Evolutionary conservation across 108 stramenopile species (phyloP).

Genomic region (Thalassiosira profunda): DNA sequence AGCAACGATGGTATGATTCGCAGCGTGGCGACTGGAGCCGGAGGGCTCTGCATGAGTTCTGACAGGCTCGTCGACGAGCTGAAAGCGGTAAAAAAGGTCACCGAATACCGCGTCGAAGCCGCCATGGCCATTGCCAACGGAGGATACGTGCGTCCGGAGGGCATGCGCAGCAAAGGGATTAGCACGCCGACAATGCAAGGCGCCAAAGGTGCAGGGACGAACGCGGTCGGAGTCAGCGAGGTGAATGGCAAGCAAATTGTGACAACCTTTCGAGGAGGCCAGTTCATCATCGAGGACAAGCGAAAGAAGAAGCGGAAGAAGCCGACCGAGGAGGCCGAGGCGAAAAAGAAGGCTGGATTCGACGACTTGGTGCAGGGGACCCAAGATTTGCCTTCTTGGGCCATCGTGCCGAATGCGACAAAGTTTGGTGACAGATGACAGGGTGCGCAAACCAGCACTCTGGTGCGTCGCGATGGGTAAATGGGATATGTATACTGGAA

Average conservation of each 20-base stretch:
- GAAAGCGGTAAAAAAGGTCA: slow-evolving; percentile 76
- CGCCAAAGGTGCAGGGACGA: slow-evolving; percentile 19
- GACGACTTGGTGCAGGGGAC: slow-evolving; percentile 11
- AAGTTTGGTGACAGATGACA: slow-evolving; percentile 9
- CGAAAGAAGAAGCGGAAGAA: slow-evolving; percentile 41
- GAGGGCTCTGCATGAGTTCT: slow-evolving; percentile 77
- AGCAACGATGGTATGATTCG: slow-evolving; percentile 87
- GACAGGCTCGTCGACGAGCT: slow-evolving; percentile 82
- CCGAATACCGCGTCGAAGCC: slow-evolving; percentile 72
- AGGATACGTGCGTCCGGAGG: slow-evolving; percentile 65
- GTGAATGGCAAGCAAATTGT: slow-evolving; percentile 32
- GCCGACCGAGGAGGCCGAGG: not conserved
- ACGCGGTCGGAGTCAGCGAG: slow-evolving; percentile 33
- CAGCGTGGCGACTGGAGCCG: slow-evolving; percentile 68
- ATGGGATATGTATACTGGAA: no score
- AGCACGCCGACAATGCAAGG: slow-evolving; percentile 36
- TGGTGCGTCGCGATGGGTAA: no score
- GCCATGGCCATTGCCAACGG: slow-evolving; percentile 80
- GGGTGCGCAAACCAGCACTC: no score
- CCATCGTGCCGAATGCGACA: slow-evolving; percentile 15
- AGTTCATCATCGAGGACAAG: slow-evolving; percentile 73
- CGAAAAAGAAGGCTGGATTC: not conserved
- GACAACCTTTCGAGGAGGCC: slow-evolving; percentile 52
- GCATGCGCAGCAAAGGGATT: slow-evolving; percentile 42
- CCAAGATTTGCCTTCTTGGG: slow-evolving; percentile 8